These are phyloP conservation scores for Glarea lozoyensis DNA, from an alignment of 495 filamentous ascomycete genomes.

Conservation along the genomic window DNA sequence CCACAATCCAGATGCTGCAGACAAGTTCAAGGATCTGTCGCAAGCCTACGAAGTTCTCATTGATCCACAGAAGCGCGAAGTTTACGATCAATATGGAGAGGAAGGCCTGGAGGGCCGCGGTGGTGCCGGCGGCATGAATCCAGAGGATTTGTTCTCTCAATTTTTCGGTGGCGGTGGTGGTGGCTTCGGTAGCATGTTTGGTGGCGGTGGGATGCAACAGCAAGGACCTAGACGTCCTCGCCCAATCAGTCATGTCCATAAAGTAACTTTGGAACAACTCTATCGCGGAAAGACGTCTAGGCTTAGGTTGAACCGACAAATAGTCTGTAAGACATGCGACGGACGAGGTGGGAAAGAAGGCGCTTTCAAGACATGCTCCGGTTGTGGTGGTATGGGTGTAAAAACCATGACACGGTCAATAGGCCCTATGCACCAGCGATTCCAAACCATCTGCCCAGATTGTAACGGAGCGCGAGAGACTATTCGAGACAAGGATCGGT, in stretches of 20 bases:
- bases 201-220: slow-evolving; percentile 75
- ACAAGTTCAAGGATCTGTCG: slow-evolving; percentile 97
- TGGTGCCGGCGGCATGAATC: slow-evolving; percentile 79
- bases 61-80: slow-evolving; percentile 77
- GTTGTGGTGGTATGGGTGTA: slow-evolving; percentile 91
- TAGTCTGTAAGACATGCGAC: slow-evolving; percentile 92
- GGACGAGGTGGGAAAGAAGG: slow-evolving; percentile 97
- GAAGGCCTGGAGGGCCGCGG: slow-evolving; percentile 85
- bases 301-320: slow-evolving; percentile 90
- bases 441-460: slow-evolving; percentile 98
- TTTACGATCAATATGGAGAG: slow-evolving; percentile 98
- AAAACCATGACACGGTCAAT: slow-evolving; percentile 99
- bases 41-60: slow-evolving; percentile 91
- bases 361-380: slow-evolving; percentile 80
- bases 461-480: slow-evolving; percentile 96
- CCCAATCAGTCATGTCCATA: slow-evolving; percentile 95
- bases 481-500: slow-evolving; percentile 90
- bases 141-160: slow-evolving; percentile 94
- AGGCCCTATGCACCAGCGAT: slow-evolving; percentile 99
- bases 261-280: slow-evolving; percentile 94
- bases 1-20: slow-evolving; percentile 83
- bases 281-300: slow-evolving; percentile 98
- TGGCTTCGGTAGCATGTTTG: slow-evolving; percentile 72
- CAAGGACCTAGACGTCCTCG: slow-evolving; percentile 87
- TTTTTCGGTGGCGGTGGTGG: slow-evolving; percentile 86